Base-by-base conservation (phyloP, 768 basidiomycete species). In the Hygrophoropsis aurantiaca region DNA sequence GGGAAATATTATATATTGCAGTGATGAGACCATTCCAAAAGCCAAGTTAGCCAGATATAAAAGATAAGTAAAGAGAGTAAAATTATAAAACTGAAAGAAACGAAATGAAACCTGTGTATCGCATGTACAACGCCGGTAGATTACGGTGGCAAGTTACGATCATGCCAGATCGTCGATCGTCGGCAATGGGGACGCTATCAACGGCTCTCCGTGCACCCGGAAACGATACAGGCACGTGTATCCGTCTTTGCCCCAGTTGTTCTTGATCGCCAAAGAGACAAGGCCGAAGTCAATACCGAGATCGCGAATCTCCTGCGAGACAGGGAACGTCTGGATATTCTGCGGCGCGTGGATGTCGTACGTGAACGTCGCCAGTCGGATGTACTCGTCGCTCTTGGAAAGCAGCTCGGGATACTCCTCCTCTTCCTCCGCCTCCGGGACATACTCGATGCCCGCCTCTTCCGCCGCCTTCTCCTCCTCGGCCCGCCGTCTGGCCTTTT, bases 201-300 rank as follows among this genome's bases (percentile, higher is more conserved):
- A 57, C 46, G 62, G 72, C 54, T 79, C 70, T 13, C 90, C 90
- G 57, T 91, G 89, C 24, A 90, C 87, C 35, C 90, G 79, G 68
- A 92, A 71, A 36, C 90, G 82, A 66, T 93, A 98, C 32, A 98
- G 66, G 66, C 95, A 98, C 0, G 94, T 97, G 61, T 79, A 90
- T 47, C 86, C 82, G 5, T 76, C 74, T 65, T 75, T 73, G 34
- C 94, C 95, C 86, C 93, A 97, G 61, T 97, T 98, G 60, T 73
- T 87, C 67, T 82, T 75, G 56, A 98, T 73, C 52, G 80, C 72
- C 60, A 97, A 73, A 50, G 86, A 82, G 21, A 97, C 88, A 43
- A 95, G 71, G 2, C 90, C 90, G 57, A 95, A 87, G 63, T 94
- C 91, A 34, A 97, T 70, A 7, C 77, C 84, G 7, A 94, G 74